Evolutionary conservation across 176 grass and related monocot species (phyloP), one percentile per base, ranked within the genome.

Genomic region (Juncus inflexus): DNA sequence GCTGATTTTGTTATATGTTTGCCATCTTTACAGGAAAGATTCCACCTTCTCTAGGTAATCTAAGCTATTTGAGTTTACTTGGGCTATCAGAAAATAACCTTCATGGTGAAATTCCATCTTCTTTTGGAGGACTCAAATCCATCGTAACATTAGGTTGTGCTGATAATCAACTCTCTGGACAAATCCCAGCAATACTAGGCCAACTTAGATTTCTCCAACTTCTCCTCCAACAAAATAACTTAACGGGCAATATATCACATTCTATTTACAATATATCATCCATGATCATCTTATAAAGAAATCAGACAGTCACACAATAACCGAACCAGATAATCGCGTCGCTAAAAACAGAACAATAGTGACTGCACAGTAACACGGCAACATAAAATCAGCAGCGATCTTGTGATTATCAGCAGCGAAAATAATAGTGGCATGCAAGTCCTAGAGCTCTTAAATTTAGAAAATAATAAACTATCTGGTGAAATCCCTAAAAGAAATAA

Each of bases 201-300:
- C 35, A 63, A 12, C 60, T 63, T 40, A 38, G 35, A 35, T 38
- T n/a, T 49, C 72, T 85, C 40, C 5, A 42, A 9, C 72, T 76
- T 35, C 13, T 28, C 7, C 40, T 85, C 10, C 53, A 28, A 3
- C 16, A 45, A 2, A 85, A 80, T 59, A n/a, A 42, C 16, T n/a
- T 85, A 45, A 47, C 76, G 12, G 54, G 59, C 5, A 51, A 60
- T 7, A 67, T 85, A 60, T 76, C 43, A 3, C 7, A 3, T 50
- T 79, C 66, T 51, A n/a, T 76, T 41, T 79, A 76, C 12, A 83
- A 80, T 60, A 37, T 84, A 12, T 75, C 70, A 9, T 42, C 69
- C 9, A 50, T 75, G 49, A 47, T 19, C 15, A 42, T 0, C 2
- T 71, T 76, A 3, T n/a, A n/a, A n/a, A n/a, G n/a, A n/a, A n/a